Evolutionary conservation across 495 filamentous ascomycete species (phyloP).

Genomic region (Penicillium flavigenum): DNA sequence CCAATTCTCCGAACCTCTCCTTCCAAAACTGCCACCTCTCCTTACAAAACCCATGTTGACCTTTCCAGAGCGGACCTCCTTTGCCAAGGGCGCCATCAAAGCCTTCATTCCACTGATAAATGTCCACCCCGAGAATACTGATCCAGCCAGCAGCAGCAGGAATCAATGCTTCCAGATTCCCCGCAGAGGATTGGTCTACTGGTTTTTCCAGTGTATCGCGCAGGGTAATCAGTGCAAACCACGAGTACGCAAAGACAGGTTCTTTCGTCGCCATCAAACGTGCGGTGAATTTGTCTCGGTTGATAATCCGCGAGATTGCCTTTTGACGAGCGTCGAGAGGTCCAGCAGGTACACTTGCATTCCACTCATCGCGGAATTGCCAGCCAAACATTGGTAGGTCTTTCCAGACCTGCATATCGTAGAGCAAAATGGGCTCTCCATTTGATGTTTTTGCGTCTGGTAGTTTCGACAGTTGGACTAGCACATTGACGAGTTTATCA

Average conservation of each 20-base stretch:
- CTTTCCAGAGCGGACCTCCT: slow-evolving; percentile 19
- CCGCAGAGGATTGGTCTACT: background rate
- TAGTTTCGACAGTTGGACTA: slow-evolving; percentile 4
- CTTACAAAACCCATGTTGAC: slow-evolving; percentile 18
- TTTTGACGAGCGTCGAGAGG: background rate
- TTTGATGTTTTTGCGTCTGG: background rate
- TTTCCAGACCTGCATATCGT: slow-evolving; percentile 16
- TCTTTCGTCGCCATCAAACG: slow-evolving; percentile 1
- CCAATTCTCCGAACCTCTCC: slow-evolving; percentile 15
- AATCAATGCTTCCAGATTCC: background rate
- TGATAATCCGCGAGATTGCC: slow-evolving; percentile 1
- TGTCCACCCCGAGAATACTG: background rate
- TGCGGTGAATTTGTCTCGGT: slow-evolving; percentile 1
- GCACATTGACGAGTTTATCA: background rate
- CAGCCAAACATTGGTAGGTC: slow-evolving; percentile 19
- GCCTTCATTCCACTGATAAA: slow-evolving; percentile 1
- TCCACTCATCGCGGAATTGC: slow-evolving; percentile 17
- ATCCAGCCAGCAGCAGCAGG: slow-evolving; percentile 6
- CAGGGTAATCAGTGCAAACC: slow-evolving; percentile 5
- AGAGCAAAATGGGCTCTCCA: background rate
- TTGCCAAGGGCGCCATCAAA: background rate
- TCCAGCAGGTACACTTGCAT: slow-evolving; percentile 10
- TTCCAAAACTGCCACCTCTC: slow-evolving; percentile 22
- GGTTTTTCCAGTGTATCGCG: background rate
- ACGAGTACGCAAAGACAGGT: slow-evolving; percentile 3